Conservation (phyloP, 768 basidiomycete species). For the Trametes cinnabarina region DNA sequence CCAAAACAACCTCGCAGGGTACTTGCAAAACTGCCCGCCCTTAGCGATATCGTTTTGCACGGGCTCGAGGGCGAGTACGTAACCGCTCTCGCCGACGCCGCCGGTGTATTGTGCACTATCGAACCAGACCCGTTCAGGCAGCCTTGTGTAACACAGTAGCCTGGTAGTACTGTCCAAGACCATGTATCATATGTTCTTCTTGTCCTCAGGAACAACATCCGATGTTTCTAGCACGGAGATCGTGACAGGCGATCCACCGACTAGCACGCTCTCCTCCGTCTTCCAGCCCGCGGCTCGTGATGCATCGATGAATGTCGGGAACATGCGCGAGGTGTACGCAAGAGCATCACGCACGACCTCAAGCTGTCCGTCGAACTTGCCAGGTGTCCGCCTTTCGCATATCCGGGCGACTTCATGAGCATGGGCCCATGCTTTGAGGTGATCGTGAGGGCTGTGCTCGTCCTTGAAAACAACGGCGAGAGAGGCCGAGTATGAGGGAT, state of each 20-base stretch:
- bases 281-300: slow-evolving; percentile 23
- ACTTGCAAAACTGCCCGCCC: no score
- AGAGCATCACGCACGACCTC: slow-evolving; percentile 11
- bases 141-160: no score
- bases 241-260: slow-evolving; percentile 23
- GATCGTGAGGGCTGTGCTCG: slow-evolving; percentile 45
- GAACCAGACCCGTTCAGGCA: no score
- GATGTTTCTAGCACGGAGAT: slow-evolving; percentile 11
- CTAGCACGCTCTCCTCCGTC: slow-evolving; percentile 25
- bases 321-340: slow-evolving; percentile 12
- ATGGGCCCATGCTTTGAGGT: slow-evolving; percentile 54
- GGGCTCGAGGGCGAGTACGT: no score
- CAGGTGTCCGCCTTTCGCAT: neutral
- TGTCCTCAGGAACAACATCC: slow-evolving; percentile 3
- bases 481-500: slow-evolving; percentile 12
- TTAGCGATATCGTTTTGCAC: no score
- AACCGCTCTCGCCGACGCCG: no score
- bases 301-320: slow-evolving; percentile 20
- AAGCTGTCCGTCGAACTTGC: slow-evolving; percentile 9
- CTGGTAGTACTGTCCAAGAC: no score
- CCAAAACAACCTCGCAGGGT: no score
- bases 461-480: slow-evolving; percentile 52
- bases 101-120: no score
- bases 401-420: slow-evolving; percentile 23
- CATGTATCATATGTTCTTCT: slow-evolving; percentile 6